Percentiles rank a stretch among this genome's conserved stretches.
Conservation (phyloP, 257 asterid species). For the Osmanthus fragrans region DNA sequence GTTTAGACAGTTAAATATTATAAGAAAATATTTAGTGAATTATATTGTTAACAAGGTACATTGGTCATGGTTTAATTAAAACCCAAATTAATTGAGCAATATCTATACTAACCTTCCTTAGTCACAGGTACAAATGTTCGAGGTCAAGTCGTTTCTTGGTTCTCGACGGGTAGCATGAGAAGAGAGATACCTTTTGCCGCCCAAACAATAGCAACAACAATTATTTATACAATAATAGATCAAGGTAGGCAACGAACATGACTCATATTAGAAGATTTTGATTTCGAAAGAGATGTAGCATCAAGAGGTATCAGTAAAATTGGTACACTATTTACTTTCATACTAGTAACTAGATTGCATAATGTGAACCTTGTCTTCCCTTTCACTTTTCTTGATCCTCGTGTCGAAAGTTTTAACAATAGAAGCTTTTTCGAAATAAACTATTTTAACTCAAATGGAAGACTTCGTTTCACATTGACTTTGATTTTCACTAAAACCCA, state of each 20-base stretch:
- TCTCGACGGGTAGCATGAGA: background rate
- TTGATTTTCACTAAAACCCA: slow-evolving; percentile 31
- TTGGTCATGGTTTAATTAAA: no score
- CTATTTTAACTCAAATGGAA: background rate
- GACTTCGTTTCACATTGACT: slow-evolving; percentile 28
- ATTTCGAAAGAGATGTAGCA: no score
- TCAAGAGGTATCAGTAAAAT: no score
- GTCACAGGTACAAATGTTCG: background rate
- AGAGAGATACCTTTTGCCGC: background rate
- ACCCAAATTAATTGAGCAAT: no score
- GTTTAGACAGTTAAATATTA: no score
- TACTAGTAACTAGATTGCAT: background rate
- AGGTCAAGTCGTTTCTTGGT: background rate
- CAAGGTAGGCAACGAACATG: background rate
- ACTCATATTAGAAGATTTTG: background rate
- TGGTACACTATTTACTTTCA: background rate
- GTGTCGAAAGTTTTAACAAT: slow-evolving; percentile 2
- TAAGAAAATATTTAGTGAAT: no score
- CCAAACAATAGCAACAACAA: background rate
- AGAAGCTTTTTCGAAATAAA: background rate
- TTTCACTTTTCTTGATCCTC: slow-evolving; percentile 1
- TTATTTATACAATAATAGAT: background rate
- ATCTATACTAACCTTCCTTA: background rate
- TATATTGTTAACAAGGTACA: no score
- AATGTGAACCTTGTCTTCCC: background rate